These are phyloP conservation scores for Zopfochytrium polystomum DNA, from an alignment of 371 early-diverging fungal genomes.

Conservation along the genomic window DNA sequence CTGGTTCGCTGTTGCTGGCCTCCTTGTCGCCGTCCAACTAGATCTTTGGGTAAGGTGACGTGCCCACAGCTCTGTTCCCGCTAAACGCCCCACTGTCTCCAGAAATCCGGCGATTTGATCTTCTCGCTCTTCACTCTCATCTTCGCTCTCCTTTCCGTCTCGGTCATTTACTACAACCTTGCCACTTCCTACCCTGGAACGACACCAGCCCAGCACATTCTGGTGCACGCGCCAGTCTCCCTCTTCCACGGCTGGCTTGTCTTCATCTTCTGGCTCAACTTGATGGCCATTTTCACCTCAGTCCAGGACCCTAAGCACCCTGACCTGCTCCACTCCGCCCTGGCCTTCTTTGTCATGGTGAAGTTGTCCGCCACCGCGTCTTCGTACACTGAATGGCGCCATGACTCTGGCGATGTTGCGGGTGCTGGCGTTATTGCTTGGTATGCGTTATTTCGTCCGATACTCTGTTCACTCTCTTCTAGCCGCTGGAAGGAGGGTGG, in stretches of 20 bases:
- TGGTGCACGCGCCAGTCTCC: slow-evolving; percentile 71
- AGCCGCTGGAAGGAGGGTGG: no score
- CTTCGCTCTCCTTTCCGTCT: slow-evolving; percentile 43
- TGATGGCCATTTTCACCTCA: slow-evolving; percentile 58
- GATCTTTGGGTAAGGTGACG: slow-evolving; percentile 54
- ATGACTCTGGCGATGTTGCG: slow-evolving; percentile 55
- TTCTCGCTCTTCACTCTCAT: slow-evolving; percentile 36
- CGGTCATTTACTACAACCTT: slow-evolving; percentile 50
- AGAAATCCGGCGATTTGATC: slow-evolving; percentile 40
- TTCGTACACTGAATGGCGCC: slow-evolving; percentile 65
- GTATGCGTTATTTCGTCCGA: slow-evolving; percentile 30
- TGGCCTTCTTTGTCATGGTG: slow-evolving; percentile 52
- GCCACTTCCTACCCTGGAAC: slow-evolving; percentile 46
- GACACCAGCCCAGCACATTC: slow-evolving; percentile 51
- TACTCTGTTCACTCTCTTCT: background rate
- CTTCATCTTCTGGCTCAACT: slow-evolving; percentile 57
- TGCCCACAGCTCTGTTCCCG: background rate
- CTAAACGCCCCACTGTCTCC: slow-evolving; percentile 2
- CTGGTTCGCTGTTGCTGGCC: slow-evolving; percentile 62
- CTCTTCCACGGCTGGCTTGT: slow-evolving; percentile 71
- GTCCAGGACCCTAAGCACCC: slow-evolving; percentile 34
- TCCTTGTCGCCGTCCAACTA: slow-evolving; percentile 60
- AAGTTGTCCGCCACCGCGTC: slow-evolving; percentile 61
- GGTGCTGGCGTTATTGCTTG: slow-evolving; percentile 58
- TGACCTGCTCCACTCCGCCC: slow-evolving; percentile 46